A percentile compares a stretch with the other conserved stretches of the same genome.
phyloP scores from a whole-genome alignment of 192 early-diverging fungal species.

The Oehlia diaphana region DNA sequence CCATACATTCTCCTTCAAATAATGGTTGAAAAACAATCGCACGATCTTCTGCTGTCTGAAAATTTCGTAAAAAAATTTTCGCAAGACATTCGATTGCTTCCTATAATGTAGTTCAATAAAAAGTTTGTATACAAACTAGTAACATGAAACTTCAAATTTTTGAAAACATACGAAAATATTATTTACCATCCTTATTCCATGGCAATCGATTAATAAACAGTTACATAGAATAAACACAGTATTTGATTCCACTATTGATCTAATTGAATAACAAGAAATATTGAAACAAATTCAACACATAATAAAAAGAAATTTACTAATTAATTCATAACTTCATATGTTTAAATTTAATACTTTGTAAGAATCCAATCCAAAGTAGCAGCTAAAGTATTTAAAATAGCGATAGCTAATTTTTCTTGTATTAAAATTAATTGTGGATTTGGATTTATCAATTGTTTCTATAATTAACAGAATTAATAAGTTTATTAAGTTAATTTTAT shows the following conservation, averaged over 20 bases:
- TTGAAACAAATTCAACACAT: neutral
- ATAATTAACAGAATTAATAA: neutral
- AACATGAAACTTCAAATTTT: neutral
- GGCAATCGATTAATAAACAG: neutral
- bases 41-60: slow-evolving; percentile 14
- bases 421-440: neutral
- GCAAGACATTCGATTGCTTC: slow-evolving; percentile 1
- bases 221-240: neutral
- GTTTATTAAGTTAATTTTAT: neutral
- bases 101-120: neutral
- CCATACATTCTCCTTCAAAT: neutral
- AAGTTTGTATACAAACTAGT: neutral
- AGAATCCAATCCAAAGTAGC: neutral
- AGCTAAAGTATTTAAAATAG: slow-evolving; percentile 1
- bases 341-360: neutral
- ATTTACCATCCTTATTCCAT: slow-evolving; percentile 19
- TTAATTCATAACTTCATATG: neutral
- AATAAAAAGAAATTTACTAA: neutral
- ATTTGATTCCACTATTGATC: slow-evolving; percentile 2
- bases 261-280: neutral
- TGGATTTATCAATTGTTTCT: neutral
- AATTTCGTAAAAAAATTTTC: slow-evolving; percentile 1
- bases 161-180: neutral
- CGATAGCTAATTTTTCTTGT: neutral
- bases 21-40: slow-evolving; percentile 7